These are phyloP conservation scores for Babesia divergens DNA, from an alignment of 169 alveolate species.

Conservation along the genomic window DNA sequence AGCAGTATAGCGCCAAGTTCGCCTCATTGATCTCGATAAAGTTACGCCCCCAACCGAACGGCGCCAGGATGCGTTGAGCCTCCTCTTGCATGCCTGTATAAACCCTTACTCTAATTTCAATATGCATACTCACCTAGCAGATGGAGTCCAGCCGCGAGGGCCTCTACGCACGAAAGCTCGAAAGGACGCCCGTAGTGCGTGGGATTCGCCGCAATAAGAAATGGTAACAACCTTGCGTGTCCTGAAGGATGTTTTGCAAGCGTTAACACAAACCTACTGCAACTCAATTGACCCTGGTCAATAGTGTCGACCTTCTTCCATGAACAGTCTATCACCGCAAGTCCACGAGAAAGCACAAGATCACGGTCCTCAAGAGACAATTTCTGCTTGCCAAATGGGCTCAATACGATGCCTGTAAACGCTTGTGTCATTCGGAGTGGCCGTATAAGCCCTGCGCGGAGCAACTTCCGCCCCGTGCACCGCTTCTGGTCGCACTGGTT, in stretches of 20 bases:
- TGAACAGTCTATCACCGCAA: constrained; percentile 93
- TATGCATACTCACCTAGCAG: constrained; percentile 74
- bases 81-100: constrained; percentile 59
- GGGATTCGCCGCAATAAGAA: constrained; percentile 91
- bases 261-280: constrained; percentile 22
- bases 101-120: too few relatives aligned
- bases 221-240: constrained; percentile 79
- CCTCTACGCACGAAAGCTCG: constrained; percentile 93
- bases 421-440: constrained; percentile 69
- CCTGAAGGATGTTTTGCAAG: not conserved
- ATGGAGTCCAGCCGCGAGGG: constrained; percentile 89
- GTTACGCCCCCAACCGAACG: constrained; percentile 86
- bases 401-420: constrained; percentile 86
- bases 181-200: constrained; percentile 92
- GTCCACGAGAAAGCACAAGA: constrained; percentile 80
- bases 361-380: constrained; percentile 84
- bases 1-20: constrained; percentile 70
- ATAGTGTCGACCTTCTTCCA: constrained; percentile 88
- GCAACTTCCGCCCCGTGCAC: constrained; percentile 91
- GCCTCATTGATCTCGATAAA: constrained; percentile 81
- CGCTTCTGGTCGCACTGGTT: constrained; percentile 92
- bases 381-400: constrained; percentile 84
- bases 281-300: constrained; percentile 69
- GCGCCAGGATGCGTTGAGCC: constrained; percentile 78
- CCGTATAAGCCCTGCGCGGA: constrained; percentile 72